Evolutionary conservation across 2,329 filamentous ascomycete genomes (phyloP).

Genomic region (Colletotrichum somersetense): DNA sequence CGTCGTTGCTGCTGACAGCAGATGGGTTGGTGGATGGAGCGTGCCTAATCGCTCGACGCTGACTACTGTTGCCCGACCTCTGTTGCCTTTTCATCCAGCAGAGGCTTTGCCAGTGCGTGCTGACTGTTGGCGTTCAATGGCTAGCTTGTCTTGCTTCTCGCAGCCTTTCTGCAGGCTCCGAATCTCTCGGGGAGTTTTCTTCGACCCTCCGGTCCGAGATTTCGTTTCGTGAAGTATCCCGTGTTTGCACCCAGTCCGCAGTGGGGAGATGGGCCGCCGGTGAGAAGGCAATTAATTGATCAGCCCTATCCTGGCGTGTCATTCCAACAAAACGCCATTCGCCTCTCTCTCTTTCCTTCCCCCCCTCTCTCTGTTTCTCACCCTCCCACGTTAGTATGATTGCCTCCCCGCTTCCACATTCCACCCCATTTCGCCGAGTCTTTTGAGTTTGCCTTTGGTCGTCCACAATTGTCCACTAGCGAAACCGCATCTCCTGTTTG

Average conservation of each 20-base stretch:
- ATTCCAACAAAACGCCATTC: slow-evolving; percentile 29
- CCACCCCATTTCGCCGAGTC: slow-evolving; percentile 11
- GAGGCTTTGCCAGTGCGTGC: slow-evolving; percentile 16
- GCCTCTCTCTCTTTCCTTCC: slow-evolving; percentile 12
- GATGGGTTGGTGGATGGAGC: neutral
- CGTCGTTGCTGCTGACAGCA: neutral
- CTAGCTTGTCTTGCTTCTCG: slow-evolving; percentile 1
- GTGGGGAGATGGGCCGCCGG: neutral
- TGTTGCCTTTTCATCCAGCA: slow-evolving; percentile 9
- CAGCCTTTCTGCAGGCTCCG: slow-evolving; percentile 1
- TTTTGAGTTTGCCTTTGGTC: slow-evolving; percentile 20
- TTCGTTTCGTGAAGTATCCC: neutral
- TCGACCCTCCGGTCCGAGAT: neutral
- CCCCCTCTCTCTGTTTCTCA: neutral
- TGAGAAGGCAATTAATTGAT: slow-evolving; percentile 33
- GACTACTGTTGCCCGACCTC: neutral
- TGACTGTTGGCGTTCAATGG: slow-evolving; percentile 8
- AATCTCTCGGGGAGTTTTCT: neutral
- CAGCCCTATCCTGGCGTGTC: slow-evolving; percentile 39
- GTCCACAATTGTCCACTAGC: slow-evolving; percentile 13
- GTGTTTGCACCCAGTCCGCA: slow-evolving; percentile 5
- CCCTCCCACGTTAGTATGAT: slow-evolving; percentile 23
- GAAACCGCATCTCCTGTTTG: slow-evolving; percentile 2
- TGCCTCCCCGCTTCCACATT: slow-evolving; percentile 15
- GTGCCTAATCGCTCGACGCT: neutral